Base-by-base conservation (phyloP, 176 grass and related monocot genomes). In the Avena eriantha region DNA sequence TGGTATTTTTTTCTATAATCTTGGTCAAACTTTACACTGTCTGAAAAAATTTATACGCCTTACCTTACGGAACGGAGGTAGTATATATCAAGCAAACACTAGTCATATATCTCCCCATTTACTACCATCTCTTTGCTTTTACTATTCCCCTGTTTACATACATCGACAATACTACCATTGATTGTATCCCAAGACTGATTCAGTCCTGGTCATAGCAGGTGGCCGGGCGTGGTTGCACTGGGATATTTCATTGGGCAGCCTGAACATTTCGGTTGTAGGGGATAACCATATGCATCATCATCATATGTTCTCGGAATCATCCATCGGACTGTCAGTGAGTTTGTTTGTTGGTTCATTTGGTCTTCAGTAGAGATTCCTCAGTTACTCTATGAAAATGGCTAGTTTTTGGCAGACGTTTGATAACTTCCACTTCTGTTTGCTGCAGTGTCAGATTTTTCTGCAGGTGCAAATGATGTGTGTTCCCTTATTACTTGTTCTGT, bases 281-380 rank as follows among this genome's bases (percentile, higher is more conserved):
- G 34, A 53, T 54, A 66, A 85, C 34, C 57, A 54, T 74, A 74
- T 11, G 23, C 45, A 59, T 0, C 21, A 51, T 31, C 24, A 80
- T 74, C 82, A 81, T 82, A 13, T 76, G 59, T 69, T 4, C 50
- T 29, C 70, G 58, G 83, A 81, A 76, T 24, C 48, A 58, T 41
- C 6, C 6, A 41, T 41, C 29, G 29, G 29, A 29, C 29, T 29
- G 29, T 29, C 29, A 29, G 29, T 2, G 29, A 29, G 29, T 29
- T 29, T 29, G 29, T 29, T 29, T 29, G 29, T 29, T 29, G 29
- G 29, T 29, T 29, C 29, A 29, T 29, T 29, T 29, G 29, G 29
- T 29, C 29, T 29, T 29, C 29, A 29, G 29, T 29, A 29, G 29
- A 29, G 29, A 29, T 29, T n/a, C n/a, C n/a, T n/a, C n/a, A n/a